Conservation (phyloP, 768 basidiomycete genomes). For the Lactifluus echinatus region DNA sequence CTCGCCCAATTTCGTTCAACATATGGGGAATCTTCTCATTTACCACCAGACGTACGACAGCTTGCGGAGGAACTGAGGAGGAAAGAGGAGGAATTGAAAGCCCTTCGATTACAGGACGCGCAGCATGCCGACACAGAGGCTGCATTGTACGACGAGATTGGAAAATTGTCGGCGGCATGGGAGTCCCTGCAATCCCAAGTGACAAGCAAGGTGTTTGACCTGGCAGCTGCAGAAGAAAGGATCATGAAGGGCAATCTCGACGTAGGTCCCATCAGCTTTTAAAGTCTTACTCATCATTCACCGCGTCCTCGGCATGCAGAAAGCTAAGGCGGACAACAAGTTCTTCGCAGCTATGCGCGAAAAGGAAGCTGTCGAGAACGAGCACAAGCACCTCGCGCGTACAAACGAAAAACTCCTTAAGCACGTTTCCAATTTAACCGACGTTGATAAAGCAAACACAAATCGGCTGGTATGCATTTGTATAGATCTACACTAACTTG, state of each 20-base stretch:
- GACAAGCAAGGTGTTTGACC: slow-evolving; percentile 76
- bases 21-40: slow-evolving; percentile 43
- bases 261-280: slow-evolving; percentile 34
- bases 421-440: slow-evolving; percentile 56
- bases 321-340: slow-evolving; percentile 94
- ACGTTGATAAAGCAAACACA: slow-evolving; percentile 51
- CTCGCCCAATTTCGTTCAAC: slow-evolving; percentile 54
- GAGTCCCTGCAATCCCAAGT: slow-evolving; percentile 74
- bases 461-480: slow-evolving; percentile 47
- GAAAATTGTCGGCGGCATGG: slow-evolving; percentile 81
- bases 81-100: slow-evolving; percentile 62
- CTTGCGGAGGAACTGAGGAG: slow-evolving; percentile 48
- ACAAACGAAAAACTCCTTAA: slow-evolving; percentile 51
- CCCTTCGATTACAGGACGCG: slow-evolving; percentile 50
- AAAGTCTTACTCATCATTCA: background rate
- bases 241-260: slow-evolving; percentile 57
- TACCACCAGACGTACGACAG: slow-evolving; percentile 42
- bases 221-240: slow-evolving; percentile 66
- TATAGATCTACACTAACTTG: background rate
- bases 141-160: slow-evolving; percentile 75
- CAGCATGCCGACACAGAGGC: slow-evolving; percentile 66
- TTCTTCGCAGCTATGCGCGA: slow-evolving; percentile 85
- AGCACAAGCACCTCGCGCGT: slow-evolving; percentile 56
- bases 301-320: slow-evolving; percentile 37
- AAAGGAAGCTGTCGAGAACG: slow-evolving; percentile 73